These are phyloP conservation scores for Lodderomyces beijingensis DNA, from an alignment of 1,139 yeast species.

Conservation along the genomic window DNA sequence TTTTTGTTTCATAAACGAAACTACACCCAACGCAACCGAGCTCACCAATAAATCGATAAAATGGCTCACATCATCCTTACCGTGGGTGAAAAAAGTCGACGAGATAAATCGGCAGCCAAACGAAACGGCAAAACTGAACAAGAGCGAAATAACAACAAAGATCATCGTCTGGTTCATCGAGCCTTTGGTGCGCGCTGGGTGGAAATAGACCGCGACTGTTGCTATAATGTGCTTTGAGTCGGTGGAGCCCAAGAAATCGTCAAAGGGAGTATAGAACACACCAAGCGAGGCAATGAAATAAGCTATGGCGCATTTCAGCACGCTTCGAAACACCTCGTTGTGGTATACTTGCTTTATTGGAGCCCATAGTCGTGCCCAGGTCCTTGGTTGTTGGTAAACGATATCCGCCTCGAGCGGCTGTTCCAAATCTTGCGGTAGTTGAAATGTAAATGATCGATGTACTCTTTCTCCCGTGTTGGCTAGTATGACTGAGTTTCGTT, in stretches of 20 bases:
- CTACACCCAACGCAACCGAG: slow-evolving; percentile 56
- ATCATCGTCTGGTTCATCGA: slow-evolving; percentile 72
- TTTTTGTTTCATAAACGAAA: slow-evolving; percentile 67
- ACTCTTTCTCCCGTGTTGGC: slow-evolving; percentile 41
- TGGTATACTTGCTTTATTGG: background rate
- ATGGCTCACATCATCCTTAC: slow-evolving; percentile 50
- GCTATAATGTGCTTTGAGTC: slow-evolving; percentile 81
- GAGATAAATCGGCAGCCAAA: slow-evolving; percentile 52
- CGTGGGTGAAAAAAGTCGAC: slow-evolving; percentile 40
- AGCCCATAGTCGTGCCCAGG: background rate
- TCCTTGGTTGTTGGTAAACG: too few relatives aligned
- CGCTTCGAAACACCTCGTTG: slow-evolving; percentile 23
- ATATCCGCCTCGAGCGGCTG: slow-evolving; percentile 1
- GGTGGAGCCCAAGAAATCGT: slow-evolving; percentile 54
- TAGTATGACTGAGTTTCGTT: slow-evolving; percentile 37
- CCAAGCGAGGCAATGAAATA: slow-evolving; percentile 70
- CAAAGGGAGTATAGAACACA: slow-evolving; percentile 62
- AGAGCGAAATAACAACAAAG: slow-evolving; percentile 54
- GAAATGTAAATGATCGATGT: slow-evolving; percentile 22
- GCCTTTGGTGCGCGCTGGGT: slow-evolving; percentile 76
- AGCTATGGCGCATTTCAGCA: slow-evolving; percentile 66
- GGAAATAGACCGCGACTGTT: slow-evolving; percentile 81
- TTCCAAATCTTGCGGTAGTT: slow-evolving; percentile 6
- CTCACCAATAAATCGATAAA: slow-evolving; percentile 53
- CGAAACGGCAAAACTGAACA: slow-evolving; percentile 55